Percentiles rank a stretch among this genome's conserved stretches.
Conservation (phyloP, 805 yeast species). For the Sugiyamaella valdiviana region DNA sequence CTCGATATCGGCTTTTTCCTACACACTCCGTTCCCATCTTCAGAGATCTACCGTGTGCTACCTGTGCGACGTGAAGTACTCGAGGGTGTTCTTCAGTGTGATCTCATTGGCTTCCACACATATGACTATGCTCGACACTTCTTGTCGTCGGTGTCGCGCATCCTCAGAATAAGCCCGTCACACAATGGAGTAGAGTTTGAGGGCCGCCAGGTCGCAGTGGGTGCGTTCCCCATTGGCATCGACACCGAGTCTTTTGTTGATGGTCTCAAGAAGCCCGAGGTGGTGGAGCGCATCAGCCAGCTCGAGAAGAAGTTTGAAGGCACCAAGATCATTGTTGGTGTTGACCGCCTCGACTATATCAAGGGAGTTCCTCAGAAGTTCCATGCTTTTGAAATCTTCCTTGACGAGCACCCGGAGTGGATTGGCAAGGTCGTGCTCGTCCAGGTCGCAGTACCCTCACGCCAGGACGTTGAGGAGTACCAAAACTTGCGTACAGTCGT, state of each 20-base stretch:
- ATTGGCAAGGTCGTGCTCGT: slow-evolving; percentile 92
- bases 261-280: slow-evolving; percentile 61
- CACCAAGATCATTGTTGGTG: slow-evolving; percentile 87
- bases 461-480: slow-evolving; percentile 98
- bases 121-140: slow-evolving; percentile 98
- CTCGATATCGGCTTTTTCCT: slow-evolving; percentile 78
- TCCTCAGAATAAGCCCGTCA: slow-evolving; percentile 71
- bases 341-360: slow-evolving; percentile 91
- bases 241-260: slow-evolving; percentile 86
- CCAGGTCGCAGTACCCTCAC: slow-evolving; percentile 95
- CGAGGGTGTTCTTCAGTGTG: slow-evolving; percentile 88
- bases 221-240: slow-evolving; percentile 98
- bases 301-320: slow-evolving; percentile 64
- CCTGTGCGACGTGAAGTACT: slow-evolving; percentile 93
- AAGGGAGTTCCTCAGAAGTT: slow-evolving; percentile 97
- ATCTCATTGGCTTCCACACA: slow-evolving; percentile 96
- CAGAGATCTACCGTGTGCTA: slow-evolving; percentile 89
- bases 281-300: slow-evolving; percentile 56
- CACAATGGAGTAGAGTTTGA: slow-evolving; percentile 82
- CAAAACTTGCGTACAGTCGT: slow-evolving; percentile 90
- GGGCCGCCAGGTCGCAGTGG: slow-evolving; percentile 73
- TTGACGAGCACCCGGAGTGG: slow-evolving; percentile 95
- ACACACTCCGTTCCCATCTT: slow-evolving; percentile 97
- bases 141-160: slow-evolving; percentile 78
- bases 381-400: slow-evolving; percentile 90